Conservation (phyloP, 805 yeast species). For the baker's yeast (Saccharomyces cerevisiae) region DNA sequence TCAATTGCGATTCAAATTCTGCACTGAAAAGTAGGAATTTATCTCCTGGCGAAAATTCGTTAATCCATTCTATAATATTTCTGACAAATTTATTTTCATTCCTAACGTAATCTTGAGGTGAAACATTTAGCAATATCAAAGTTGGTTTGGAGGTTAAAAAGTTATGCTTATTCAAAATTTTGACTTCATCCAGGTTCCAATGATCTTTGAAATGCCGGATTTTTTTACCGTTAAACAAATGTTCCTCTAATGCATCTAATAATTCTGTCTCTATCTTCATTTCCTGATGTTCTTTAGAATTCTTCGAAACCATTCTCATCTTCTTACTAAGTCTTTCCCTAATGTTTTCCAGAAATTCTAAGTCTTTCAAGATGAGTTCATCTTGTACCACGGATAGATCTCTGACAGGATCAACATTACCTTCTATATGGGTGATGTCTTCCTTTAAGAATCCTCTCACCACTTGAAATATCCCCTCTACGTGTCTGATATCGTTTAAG, state of each 20-base stretch:
- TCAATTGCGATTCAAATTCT: slow-evolving; percentile 35
- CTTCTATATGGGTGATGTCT: slow-evolving; percentile 68
- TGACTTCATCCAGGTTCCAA: slow-evolving; percentile 61
- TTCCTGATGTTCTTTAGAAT: slow-evolving; percentile 42
- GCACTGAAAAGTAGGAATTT: slow-evolving; percentile 63
- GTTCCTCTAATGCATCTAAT: slow-evolving; percentile 36
- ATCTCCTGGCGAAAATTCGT: slow-evolving; percentile 47
- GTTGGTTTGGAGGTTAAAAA: slow-evolving; percentile 87
- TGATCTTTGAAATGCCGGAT: slow-evolving; percentile 50
- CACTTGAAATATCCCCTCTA: slow-evolving; percentile 74
- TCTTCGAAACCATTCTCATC: slow-evolving; percentile 32
- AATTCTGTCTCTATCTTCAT: slow-evolving; percentile 34
- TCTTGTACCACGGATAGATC: slow-evolving; percentile 70
- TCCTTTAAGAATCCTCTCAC: slow-evolving; percentile 70
- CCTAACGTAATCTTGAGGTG: slow-evolving; percentile 55
- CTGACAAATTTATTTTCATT: slow-evolving; percentile 34
- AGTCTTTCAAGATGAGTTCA: slow-evolving; percentile 69
- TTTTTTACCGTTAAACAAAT: slow-evolving; percentile 44
- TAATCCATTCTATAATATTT: slow-evolving; percentile 61
- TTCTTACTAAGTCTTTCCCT: slow-evolving; percentile 44
- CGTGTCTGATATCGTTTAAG: slow-evolving; percentile 67
- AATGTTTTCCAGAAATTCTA: slow-evolving; percentile 56
- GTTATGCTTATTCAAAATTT: slow-evolving; percentile 59
- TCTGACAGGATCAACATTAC: slow-evolving; percentile 63
- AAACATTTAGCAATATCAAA: slow-evolving; percentile 64